Evolutionary conservation across 495 filamentous ascomycete species (phyloP).

Genomic region (Lentithecium fluviatile): DNA sequence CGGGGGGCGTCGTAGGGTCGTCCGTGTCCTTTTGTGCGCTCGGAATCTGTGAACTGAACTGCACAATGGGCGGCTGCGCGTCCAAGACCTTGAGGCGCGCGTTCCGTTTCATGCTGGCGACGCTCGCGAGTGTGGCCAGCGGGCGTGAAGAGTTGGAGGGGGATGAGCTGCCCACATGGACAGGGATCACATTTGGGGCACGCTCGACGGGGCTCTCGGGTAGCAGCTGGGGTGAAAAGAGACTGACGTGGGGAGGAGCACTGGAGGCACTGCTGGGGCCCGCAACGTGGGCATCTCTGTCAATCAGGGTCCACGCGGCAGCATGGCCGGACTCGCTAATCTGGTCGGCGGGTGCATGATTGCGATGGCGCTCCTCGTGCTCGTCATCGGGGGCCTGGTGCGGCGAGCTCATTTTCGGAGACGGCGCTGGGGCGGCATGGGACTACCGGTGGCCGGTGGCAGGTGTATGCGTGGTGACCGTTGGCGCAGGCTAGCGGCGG

Average conservation of each 20-base stretch:
- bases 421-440: background rate
- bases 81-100: slow-evolving; percentile 23
- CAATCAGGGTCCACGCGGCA: background rate
- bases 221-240: slow-evolving; percentile 15
- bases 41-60: slow-evolving; percentile 18
- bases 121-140: slow-evolving; percentile 12
- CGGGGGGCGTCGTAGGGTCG: slow-evolving; percentile 43
- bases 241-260: slow-evolving; percentile 17
- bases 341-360: background rate
- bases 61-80: slow-evolving; percentile 22
- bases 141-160: slow-evolving; percentile 26
- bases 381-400: background rate
- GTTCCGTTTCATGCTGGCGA: slow-evolving; percentile 17
- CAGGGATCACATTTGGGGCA: background rate
- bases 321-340: background rate
- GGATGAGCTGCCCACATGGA: slow-evolving; percentile 3
- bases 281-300: background rate
- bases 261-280: background rate
- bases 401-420: background rate
- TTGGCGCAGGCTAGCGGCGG: background rate
- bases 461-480: background rate
- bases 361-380: background rate
- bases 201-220: slow-evolving; percentile 16
- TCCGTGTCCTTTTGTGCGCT: slow-evolving; percentile 47
- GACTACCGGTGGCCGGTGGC: background rate